Base-by-base conservation (phyloP, 208 protist species). In the Leishmania turanica region DNA sequence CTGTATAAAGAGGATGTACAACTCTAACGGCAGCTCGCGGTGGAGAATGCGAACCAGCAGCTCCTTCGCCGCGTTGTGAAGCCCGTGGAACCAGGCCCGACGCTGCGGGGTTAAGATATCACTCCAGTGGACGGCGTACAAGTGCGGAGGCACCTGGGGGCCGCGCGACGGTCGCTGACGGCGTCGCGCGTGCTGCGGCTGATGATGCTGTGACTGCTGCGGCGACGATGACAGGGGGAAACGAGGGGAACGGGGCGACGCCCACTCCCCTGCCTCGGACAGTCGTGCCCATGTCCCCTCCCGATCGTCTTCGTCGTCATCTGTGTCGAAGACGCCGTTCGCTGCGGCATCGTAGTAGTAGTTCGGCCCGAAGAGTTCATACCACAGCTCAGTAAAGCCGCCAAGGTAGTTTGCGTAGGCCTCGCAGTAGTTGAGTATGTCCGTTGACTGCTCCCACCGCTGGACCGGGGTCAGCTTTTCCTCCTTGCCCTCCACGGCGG, bases 121-220 rank as follows among this genome's bases (percentile, higher is more conserved):
- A 53, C 85, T 65, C 92, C 93, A 97, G 77, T 76, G 73, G 31
- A 95, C 89, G 75, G 89, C 90, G 84, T 92, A 94, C 51, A 95
- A 84, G 82, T 95, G 91, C 54, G 89, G 87, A 21, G 93, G 87
- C 62, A 76, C 80, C 86, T 75, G 82, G 62, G 69, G 69, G 66
- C 56, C 71, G 40, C 53, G 21, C 8, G 9, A 15, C 51, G 37
- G 9, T 17, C 9, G 56, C 56, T 66, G 54, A 19, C 56, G 40
- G 17, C 21, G 56, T 34, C 51, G 71, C 24, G n/a, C 68, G 40
- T 53, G 21, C n/a, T n/a, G 69, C 9, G 19, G 69, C 4, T 53
- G 69, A n/a, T 71, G 37, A 34, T 71, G 31, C 76, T 5, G 51
- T 15, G 42, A 17, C 47, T 62, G 27, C 54, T 56, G 47, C 34